Evolutionary conservation across 345 rosid species (phyloP), one percentile per base, ranked within the genome.

Genomic region (Punica granatum): DNA sequence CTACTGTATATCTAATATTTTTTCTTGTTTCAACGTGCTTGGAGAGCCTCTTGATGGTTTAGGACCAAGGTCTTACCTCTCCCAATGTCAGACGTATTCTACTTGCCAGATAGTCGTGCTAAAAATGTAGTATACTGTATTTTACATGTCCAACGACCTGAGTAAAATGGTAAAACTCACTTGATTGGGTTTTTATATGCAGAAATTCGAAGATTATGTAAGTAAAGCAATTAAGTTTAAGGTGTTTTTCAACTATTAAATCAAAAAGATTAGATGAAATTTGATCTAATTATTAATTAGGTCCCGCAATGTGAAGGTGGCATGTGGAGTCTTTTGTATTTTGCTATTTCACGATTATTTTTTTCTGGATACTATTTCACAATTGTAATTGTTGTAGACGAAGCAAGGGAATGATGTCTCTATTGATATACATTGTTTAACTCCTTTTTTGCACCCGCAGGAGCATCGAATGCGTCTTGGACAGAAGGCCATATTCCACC

Each of bases 401-500:
- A 25, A 28, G 3, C 3, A 7, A 25, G 28, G 28, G 33, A 37
- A 28, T 25, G 33, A 28, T 54, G 14, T 54, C 8, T 65, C 28
- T 30, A 30, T 28, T 39, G 9, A 59, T 69, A 21, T 36, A 21
- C 23, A 37, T 11, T 48, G 8, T 64, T 3, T 3, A 30, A 0
- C 7, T 36, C 23, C 12, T 26, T 39, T 34, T 33, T 42, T 51
- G 26, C 61, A 34, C 26, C 69, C 33, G 66, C 92, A 92, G 97
- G 97, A 92, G 72, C 93, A 92, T 73, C 80, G 88, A 84, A 87
- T 92, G 93, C 79, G 79, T 34, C 81, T 80, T 6, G 98, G 96
- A 70, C 93, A 92, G 71, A 92, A 92, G 76, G 92, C 96, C 75
- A 92, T 92, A 75, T 90, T 90, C 80, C 98, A 90, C 77, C 84